Evolutionary conservation across 345 rosid genomes (phyloP).

Genomic region (Atalantia buxifolia): DNA sequence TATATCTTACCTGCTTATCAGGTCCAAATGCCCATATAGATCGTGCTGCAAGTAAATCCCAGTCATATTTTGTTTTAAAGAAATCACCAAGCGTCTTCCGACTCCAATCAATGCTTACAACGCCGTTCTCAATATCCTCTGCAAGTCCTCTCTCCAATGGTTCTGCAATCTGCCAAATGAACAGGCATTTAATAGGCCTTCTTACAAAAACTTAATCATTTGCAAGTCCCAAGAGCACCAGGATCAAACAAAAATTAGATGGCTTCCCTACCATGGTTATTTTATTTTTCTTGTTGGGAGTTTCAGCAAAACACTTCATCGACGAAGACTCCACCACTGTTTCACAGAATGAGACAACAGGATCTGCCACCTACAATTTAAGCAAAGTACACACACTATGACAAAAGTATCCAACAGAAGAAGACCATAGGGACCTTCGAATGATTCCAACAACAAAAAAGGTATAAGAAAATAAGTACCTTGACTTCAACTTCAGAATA

Average conservation of each 20-base stretch:
- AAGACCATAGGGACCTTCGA: neutral
- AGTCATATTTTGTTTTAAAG: conserved; percentile 86
- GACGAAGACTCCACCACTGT: conserved; percentile 98
- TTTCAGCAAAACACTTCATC: conserved; percentile 98
- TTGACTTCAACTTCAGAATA: conserved; percentile 99
- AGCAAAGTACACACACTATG: conserved; percentile 11
- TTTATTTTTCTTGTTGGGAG: conserved; percentile 96
- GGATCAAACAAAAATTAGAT: conserved; percentile 5
- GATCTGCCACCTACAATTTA: conserved; percentile 80
- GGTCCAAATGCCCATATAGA: conserved; percentile 99
- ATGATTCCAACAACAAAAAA: neutral
- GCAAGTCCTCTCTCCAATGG: conserved; percentile 97
- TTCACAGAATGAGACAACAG: conserved; percentile 97
- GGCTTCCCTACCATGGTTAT: conserved; percentile 71
- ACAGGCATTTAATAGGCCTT: conserved; percentile 2
- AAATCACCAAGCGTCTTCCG: conserved; percentile 87
- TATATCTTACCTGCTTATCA: conserved; percentile 73
- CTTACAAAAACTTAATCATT: neutral
- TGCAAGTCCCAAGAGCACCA: conserved; percentile 1
- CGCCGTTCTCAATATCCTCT: conserved; percentile 86
- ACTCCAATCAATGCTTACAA: conserved; percentile 89
- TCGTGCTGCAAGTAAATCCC: conserved; percentile 98
- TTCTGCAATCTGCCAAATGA: conserved; percentile 76
- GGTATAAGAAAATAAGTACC: conserved; percentile 36
- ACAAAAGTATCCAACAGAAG: neutral